Conservation (phyloP, 805 yeast genomes). For the Kregervanrija pseudodelftensis region DNA sequence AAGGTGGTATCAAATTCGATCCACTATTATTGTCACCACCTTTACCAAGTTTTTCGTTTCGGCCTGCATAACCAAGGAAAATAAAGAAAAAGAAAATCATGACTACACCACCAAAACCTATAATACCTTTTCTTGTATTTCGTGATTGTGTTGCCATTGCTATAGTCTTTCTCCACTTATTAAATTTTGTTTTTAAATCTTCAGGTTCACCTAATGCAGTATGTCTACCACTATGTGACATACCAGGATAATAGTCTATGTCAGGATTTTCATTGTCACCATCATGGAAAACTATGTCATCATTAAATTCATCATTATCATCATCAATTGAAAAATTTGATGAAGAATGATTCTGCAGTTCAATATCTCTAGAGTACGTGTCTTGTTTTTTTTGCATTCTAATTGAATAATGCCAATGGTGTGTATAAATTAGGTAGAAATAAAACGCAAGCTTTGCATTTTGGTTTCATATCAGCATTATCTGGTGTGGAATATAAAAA, state of each 20-base stretch:
- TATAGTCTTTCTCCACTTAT: not conserved
- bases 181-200: not conserved
- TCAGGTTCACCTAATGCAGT: conserved; percentile 6
- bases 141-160: not conserved
- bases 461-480: no score
- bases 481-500: no score
- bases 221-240: conserved; percentile 3
- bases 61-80: conserved; percentile 8
- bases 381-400: not conserved
- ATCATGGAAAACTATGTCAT: conserved; percentile 9
- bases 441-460: no score
- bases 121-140: conserved; percentile 4
- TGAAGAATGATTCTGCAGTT: conserved; percentile 12
- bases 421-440: no score
- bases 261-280: conserved; percentile 2
- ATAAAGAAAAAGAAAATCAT: conserved; percentile 4
- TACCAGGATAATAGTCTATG: conserved; percentile 8
- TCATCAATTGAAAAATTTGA: conserved; percentile 1
- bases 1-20: no score
- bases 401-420: no score
- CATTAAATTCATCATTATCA: conserved; percentile 17
- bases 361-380: conserved; percentile 12
- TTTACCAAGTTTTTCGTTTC: not conserved
- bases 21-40: not conserved
- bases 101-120: conserved; percentile 1